Evolutionary conservation across 164 flowering plant genomes (phyloP).

Genomic region (Litsea cubeba): DNA sequence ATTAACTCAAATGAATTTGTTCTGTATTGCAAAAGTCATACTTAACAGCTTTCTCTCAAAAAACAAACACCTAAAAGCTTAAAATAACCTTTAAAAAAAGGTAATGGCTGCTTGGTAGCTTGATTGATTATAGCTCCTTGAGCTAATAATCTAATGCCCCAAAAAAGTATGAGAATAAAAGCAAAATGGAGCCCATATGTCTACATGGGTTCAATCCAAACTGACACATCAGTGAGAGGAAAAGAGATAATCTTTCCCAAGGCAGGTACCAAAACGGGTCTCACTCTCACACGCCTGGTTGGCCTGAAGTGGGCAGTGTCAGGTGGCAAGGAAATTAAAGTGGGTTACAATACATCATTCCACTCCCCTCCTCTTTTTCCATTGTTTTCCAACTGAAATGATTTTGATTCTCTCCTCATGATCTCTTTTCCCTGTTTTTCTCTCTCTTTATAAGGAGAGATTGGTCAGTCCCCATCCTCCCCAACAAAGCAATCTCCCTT

Average conservation of each 20-base stretch:
- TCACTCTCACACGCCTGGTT: no score
- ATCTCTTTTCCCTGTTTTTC: background rate
- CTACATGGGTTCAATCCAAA: background rate
- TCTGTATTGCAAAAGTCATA: no score
- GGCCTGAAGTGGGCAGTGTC: conserved; percentile 1
- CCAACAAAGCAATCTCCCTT: conserved; percentile 1
- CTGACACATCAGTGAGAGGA: background rate
- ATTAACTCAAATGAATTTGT: no score
- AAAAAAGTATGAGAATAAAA: background rate
- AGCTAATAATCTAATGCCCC: background rate
- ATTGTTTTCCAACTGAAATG: conserved; percentile 15
- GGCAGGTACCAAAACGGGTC: background rate
- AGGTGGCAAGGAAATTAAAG: background rate
- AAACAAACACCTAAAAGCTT: background rate
- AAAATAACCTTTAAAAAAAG: background rate
- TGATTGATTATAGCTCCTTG: background rate
- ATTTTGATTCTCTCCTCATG: conserved; percentile 11
- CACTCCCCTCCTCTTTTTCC: conserved; percentile 10
- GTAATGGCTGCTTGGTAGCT: background rate
- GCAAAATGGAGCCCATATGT: background rate
- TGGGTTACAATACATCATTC: conserved; percentile 15
- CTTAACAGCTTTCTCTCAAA: background rate
- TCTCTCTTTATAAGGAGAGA: conserved; percentile 5
- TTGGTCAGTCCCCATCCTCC: conserved; percentile 4
- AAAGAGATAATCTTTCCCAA: background rate